phyloP scores from a whole-genome alignment of 2,329 filamentous ascomycete species.

The Pyrenochaeta sp. region DNA sequence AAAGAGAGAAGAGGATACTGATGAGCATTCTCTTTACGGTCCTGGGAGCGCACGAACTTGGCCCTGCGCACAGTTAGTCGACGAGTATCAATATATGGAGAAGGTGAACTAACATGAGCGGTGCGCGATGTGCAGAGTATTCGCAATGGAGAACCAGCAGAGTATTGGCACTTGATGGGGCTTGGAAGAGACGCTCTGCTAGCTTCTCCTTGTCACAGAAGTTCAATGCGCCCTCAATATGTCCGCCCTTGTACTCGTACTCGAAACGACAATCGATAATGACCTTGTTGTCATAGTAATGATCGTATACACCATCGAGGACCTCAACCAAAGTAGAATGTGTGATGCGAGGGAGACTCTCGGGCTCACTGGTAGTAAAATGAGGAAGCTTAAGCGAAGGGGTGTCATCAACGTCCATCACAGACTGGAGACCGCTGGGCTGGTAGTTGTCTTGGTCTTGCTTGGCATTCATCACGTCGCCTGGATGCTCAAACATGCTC shows the following conservation, averaged over 20 bases:
- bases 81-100: background rate
- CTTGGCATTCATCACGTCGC: conserved; percentile 77
- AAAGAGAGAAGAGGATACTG: conserved; percentile 90
- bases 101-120: conserved; percentile 72
- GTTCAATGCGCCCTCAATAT: conserved; percentile 93
- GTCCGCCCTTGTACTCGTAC: conserved; percentile 96
- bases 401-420: conserved; percentile 83
- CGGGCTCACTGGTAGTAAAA: conserved; percentile 81
- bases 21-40: conserved; percentile 85
- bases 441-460: conserved; percentile 71
- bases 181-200: conserved; percentile 76
- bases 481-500: conserved; percentile 97
- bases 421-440: conserved; percentile 71
- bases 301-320: conserved; percentile 82
- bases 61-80: conserved; percentile 61
- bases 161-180: conserved; percentile 72
- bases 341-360: conserved; percentile 87
- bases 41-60: conserved; percentile 87
- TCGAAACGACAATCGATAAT: conserved; percentile 98
- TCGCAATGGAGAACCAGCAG: conserved; percentile 96
- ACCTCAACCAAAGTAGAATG: conserved; percentile 84
- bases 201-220: conserved; percentile 96
- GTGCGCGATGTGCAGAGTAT: conserved; percentile 95
- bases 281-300: conserved; percentile 79
- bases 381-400: conserved; percentile 81